Evolutionary conservation across 108 stramenopile species (phyloP), one percentile per base, ranked within the genome.

Genomic region (Cyclotella atomus): DNA sequence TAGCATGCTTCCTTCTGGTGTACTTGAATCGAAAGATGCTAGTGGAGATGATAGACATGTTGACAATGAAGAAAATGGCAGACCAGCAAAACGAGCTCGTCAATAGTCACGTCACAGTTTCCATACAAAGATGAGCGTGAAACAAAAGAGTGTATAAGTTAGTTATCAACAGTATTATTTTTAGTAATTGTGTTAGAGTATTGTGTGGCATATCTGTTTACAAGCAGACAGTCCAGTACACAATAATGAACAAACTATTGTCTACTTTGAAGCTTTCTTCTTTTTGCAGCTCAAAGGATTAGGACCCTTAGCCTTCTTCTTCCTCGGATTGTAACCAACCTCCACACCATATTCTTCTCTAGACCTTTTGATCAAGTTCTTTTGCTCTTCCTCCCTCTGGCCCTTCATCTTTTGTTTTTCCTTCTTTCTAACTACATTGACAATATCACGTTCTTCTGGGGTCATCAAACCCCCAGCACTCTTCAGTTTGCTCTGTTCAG

Each of bases 271-370:
- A 20, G 32, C 34, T 64, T 77, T 59, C 43, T 72, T 61, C 75
- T 80, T 73, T 59, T 92, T 92, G 68, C 92, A 93, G 65, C 89
- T 91, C 36, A 93, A 61, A 60, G 92, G 92, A 73, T 93, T 93
- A 4, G 92, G 89, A 43, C 82, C 89, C 69, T 88, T 91, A 21
- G 89, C 89, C 19, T 65, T 67, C 70, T 82, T 83, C 34, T 63
- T 80, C 50, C 86, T 78, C 6, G 38, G 55, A 44, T 70, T 70
- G 20, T 41, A 21, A 66, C 55, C 68, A 3, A 54, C 55, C 2
- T 52, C 56, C 2, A 78, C 55, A 36, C 71, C 78, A 47, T 69
- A 36, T 46, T 70, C 75, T 30, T 60, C 77, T 52, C 77, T 52
- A 29, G 57, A 49, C 35, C 80, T 56, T 30, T 77, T 65, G 24